phyloP scores from a whole-genome alignment of 2,329 filamentous ascomycete species.

The Paecilomyces niveus region DNA sequence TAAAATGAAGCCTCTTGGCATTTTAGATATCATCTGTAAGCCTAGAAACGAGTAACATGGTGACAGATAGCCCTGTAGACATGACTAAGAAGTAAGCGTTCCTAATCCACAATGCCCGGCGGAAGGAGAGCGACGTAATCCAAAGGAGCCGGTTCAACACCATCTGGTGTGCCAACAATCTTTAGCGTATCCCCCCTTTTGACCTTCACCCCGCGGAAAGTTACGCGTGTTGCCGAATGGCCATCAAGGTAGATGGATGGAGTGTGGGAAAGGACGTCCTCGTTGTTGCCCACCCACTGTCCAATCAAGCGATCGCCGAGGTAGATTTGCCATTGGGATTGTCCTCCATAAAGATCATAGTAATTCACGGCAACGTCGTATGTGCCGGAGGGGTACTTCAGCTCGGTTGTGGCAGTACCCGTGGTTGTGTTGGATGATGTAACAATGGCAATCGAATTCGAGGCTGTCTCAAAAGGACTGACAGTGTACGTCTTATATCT shows the following conservation, averaged over 20 bases:
- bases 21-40: no score
- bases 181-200: conserved; percentile 46
- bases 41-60: no score
- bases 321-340: conserved; percentile 48
- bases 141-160: conserved; percentile 56
- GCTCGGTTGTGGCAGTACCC: conserved; percentile 42
- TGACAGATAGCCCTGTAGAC: no score
- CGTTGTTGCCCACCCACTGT: conserved; percentile 53
- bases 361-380: conserved; percentile 63
- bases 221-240: conserved; percentile 57
- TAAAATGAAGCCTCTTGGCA: no score
- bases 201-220: conserved; percentile 47
- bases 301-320: conserved; percentile 50
- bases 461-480: conserved; percentile 54
- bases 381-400: conserved; percentile 45
- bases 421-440: conserved; percentile 46
- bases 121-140: conserved; percentile 62
- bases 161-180: conserved; percentile 52
- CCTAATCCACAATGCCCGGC: conserved; percentile 48
- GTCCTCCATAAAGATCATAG: conserved; percentile 55
- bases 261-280: conserved; percentile 53
- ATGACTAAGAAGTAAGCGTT: not conserved
- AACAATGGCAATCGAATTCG: conserved; percentile 49
- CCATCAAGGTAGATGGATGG: conserved; percentile 56
- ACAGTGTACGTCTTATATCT: conserved; percentile 52